A percentile compares a stretch with the other conserved stretches of the same genome.
phyloP scores from a whole-genome alignment of 352 stramenopile genomes.

The Globisporangium parvum region DNA sequence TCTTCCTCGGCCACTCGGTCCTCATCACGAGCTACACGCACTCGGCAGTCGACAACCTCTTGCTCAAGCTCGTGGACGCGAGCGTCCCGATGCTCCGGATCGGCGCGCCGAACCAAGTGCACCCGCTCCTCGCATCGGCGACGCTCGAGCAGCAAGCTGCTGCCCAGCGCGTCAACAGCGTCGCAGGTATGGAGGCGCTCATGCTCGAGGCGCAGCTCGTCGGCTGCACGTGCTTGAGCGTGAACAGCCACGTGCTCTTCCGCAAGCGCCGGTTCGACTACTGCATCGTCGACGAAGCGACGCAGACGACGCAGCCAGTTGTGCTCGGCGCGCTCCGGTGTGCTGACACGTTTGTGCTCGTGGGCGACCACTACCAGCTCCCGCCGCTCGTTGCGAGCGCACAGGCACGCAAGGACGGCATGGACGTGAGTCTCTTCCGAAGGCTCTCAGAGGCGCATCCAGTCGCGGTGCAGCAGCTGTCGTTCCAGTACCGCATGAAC shows the following conservation, averaged over 20 bases:
- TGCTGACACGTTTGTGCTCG: slow-evolving; percentile 94
- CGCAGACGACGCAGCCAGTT: slow-evolving; percentile 96
- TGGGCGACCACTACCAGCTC: slow-evolving; percentile 98
- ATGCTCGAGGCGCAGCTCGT: slow-evolving; percentile 54
- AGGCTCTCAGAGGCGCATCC: slow-evolving; percentile 90
- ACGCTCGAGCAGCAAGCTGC: slow-evolving; percentile 35
- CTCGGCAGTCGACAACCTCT: slow-evolving; percentile 96
- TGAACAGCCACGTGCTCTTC: slow-evolving; percentile 76
- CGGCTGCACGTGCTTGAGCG: slow-evolving; percentile 68
- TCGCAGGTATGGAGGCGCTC: slow-evolving; percentile 37
- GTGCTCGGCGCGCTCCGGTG: slow-evolving; percentile 90
- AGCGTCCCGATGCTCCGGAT: slow-evolving; percentile 73
- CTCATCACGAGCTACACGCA: slow-evolving; percentile 98
- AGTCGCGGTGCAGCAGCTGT: slow-evolving; percentile 88
- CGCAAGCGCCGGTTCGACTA: slow-evolving; percentile 92
- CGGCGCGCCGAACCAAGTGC: slow-evolving; percentile 62
- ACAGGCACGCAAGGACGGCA: slow-evolving; percentile 79
- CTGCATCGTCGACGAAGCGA: slow-evolving; percentile 98
- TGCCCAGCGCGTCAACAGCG: slow-evolving; percentile 25
- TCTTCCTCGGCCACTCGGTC: slow-evolving; percentile 90
- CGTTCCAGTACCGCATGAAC: slow-evolving; percentile 99
- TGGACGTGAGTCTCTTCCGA: slow-evolving; percentile 89
- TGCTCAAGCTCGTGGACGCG: slow-evolving; percentile 88
- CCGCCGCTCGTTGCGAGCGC: slow-evolving; percentile 92
- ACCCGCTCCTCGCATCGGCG: slow-evolving; percentile 56